These are phyloP conservation scores for Auricularia sp. DNA, from an alignment of 768 basidiomycete species.

Conservation along the genomic window DNA sequence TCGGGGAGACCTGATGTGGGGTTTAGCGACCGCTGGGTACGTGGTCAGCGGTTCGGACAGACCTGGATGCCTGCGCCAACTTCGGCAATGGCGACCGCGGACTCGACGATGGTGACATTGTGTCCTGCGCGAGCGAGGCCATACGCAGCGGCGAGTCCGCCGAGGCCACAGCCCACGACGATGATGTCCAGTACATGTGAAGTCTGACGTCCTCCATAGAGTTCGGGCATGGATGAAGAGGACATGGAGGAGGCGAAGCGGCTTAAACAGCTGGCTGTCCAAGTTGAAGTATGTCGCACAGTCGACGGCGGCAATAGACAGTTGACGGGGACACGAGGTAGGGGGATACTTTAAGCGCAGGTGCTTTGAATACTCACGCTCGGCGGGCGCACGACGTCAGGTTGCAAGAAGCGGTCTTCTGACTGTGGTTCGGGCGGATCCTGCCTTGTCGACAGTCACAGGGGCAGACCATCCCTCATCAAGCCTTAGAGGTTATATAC, in stretches of 20 bases:
- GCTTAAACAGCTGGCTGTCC: background rate
- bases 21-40: background rate
- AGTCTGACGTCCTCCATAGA: slow-evolving; percentile 19
- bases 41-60: background rate
- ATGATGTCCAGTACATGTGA: slow-evolving; percentile 32
- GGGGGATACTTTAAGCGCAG: no score
- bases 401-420: no score
- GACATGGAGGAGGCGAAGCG: background rate
- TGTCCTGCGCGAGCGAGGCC: slow-evolving; percentile 49
- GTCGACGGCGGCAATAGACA: no score
- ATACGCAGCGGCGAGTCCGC: slow-evolving; percentile 48
- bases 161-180: slow-evolving; percentile 45
- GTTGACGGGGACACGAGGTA: no score
- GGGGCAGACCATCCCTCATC: no score
- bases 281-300: no score
- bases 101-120: slow-evolving; percentile 48
- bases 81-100: slow-evolving; percentile 35
- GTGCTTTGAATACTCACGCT: no score
- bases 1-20: slow-evolving; percentile 35
- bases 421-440: no score
- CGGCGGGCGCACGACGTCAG: no score
- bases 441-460: no score
- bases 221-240: background rate
- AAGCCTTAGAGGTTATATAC: no score
- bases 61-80: slow-evolving; percentile 45